These are phyloP conservation scores for Curvularia eragrostidis DNA, from an alignment of 2,329 filamentous ascomycete species.

Conservation along the genomic window DNA sequence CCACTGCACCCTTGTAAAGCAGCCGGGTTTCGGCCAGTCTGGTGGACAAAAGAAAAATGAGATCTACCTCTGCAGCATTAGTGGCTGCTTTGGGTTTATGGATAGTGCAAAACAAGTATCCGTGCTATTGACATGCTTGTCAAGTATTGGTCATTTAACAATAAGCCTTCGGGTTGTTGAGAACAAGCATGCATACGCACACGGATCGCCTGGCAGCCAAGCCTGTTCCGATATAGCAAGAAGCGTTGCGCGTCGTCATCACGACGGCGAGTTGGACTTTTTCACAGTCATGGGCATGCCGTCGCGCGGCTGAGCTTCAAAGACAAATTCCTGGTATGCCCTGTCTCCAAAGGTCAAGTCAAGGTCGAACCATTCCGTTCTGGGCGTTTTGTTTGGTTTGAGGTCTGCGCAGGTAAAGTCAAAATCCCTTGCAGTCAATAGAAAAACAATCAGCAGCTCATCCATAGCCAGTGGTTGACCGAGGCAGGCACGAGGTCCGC, in stretches of 20 bases:
- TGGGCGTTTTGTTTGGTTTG: conserved; percentile 35
- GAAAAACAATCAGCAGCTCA: conserved; percentile 60
- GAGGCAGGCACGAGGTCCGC: conserved; percentile 63
- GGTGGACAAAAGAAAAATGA: neutral
- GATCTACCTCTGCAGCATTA: neutral
- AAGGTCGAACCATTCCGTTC: conserved; percentile 36
- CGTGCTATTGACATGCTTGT: neutral
- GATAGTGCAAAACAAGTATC: neutral
- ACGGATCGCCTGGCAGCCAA: neutral
- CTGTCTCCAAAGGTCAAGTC: conserved; percentile 41
- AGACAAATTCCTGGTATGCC: conserved; percentile 41
- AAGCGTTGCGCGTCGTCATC: neutral
- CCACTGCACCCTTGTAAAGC: neutral
- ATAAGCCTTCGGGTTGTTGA: neutral
- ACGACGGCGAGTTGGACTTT: conserved; percentile 24
- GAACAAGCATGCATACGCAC: neutral
- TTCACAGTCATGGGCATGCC: conserved; percentile 43
- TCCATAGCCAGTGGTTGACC: conserved; percentile 63
- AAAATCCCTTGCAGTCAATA: conserved; percentile 58
- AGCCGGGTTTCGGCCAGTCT: neutral
- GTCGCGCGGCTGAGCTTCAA: conserved; percentile 43
- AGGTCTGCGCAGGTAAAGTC: conserved; percentile 52
- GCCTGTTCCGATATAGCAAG: neutral
- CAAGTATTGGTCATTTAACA: neutral
- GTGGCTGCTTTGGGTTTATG: neutral